Base-by-base conservation (phyloP, 2,329 filamentous ascomycete species). In the Aspergillus intermedius region DNA sequence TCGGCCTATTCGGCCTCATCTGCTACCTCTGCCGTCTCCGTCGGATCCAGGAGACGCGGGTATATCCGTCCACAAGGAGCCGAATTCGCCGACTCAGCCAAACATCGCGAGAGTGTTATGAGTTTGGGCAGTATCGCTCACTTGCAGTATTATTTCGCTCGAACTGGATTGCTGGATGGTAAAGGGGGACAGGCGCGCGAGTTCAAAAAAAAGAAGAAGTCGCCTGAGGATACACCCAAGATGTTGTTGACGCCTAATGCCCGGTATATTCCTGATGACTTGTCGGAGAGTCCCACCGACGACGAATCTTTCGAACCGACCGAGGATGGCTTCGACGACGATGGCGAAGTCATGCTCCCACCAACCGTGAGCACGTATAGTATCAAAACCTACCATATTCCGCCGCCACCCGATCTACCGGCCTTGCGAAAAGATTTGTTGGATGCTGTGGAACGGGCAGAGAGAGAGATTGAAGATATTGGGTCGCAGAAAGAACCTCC, bases 301-400 rank as follows among this genome's bases (percentile, higher is more conserved):
- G 65, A 64, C 40, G 50, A 56, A 5, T 55, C 52, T 45, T 50
- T 56, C 8, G 71, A 71, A 6, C 58, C 73, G 9, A 66, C 70
- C 2, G 77, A 77, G 23, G 77, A 73, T 43, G 77, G 74, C 5
- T 67, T 73, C 17, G 75, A 77, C n/a, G 72, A 75, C 21, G 73
- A 74, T 7, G 87, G 89, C 50, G 80, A 82, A 25, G 79, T 85
- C 52, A 91, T 98, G 82, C 82, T 96, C 3, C 91, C 93, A n/a
- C 93, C 93, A 0, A 98, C 93, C 0, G 89, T 91, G 37, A 96
- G 91, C 77, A 98, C 93, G 3, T 98, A 97, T 69, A 90, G 88
- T 56, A 83, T 90, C 61, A 85, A 87, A 58, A 85, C 88, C 51
- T 88, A 90, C 60, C 84, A 85, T 49, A 78, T 95, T 19, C 83